Percentiles rank a stretch among this genome's conserved stretches.
Evolutionary conservation across 1,284 basidiomycete genomes (phyloP).

Genomic region (Apiotrichum mycotoxinovorans): DNA sequence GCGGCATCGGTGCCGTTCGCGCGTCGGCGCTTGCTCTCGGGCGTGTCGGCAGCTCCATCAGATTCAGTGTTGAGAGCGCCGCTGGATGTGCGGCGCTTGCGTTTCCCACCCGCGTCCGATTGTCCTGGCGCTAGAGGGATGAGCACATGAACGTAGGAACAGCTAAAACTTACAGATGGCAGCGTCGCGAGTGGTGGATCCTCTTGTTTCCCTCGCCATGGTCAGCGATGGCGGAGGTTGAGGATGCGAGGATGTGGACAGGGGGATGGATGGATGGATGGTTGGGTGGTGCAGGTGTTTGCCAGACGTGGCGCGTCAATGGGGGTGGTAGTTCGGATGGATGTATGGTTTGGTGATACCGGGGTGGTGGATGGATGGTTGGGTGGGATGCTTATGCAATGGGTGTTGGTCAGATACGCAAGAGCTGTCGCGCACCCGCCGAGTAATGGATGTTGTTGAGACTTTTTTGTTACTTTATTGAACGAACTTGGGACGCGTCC

Average conservation of each 20-base stretch:
- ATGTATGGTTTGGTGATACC: no score
- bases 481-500: neutral
- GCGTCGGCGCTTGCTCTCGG: slow-evolving; percentile 16
- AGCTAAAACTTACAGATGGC: neutral
- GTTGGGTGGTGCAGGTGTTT: neutral
- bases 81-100: slow-evolving; percentile 21
- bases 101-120: slow-evolving; percentile 18
- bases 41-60: slow-evolving; percentile 2
- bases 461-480: neutral
- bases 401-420: no score
- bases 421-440: no score
- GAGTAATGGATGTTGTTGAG: no score
- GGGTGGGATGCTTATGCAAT: no score
- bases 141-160: neutral
- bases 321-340: no score
- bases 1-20: slow-evolving; percentile 5
- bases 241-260: neutral
- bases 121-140: neutral
- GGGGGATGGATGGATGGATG: neutral
- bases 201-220: slow-evolving; percentile 21
- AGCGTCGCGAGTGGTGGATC: neutral
- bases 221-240: neutral
- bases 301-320: no score
- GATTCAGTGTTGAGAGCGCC: neutral
- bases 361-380: no score